Evolutionary conservation across 1,139 yeast species (phyloP).

Genomic region (Suhomyces taliae): DNA sequence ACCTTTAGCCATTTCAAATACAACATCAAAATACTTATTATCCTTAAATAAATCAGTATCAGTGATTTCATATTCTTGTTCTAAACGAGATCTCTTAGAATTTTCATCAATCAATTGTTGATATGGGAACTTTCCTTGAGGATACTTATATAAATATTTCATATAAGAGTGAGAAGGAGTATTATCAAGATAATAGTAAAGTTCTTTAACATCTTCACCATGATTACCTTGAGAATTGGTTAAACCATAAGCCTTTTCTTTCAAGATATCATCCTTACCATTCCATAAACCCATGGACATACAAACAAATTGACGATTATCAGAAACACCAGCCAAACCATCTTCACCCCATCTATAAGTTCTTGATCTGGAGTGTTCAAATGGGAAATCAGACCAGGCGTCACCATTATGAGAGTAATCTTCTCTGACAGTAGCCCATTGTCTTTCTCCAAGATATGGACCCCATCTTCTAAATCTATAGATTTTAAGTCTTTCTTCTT

Average conservation of each 20-base stretch:
- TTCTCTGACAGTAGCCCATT: constrained; percentile 94
- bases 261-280: constrained; percentile 80
- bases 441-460: constrained; percentile 85
- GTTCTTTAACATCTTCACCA: constrained; percentile 90
- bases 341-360: constrained; percentile 97
- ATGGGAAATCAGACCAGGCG: constrained; percentile 91
- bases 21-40: constrained; percentile 84
- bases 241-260: constrained; percentile 85
- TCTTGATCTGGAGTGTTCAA: constrained; percentile 81
- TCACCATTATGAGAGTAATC: constrained; percentile 87
- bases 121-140: constrained; percentile 83
- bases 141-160: constrained; percentile 91
- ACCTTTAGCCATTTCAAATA: constrained; percentile 88
- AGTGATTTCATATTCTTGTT: constrained; percentile 68
- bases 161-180: constrained; percentile 93
- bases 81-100: constrained; percentile 60
- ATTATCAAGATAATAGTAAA: constrained; percentile 82
- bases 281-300: constrained; percentile 88
- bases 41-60: constrained; percentile 80
- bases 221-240: constrained; percentile 95
- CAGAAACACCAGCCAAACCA: constrained; percentile 90
- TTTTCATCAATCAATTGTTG: constrained; percentile 71
- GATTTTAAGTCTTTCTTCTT: constrained; percentile 67
- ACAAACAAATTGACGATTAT: constrained; percentile 78
- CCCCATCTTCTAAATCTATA: constrained; percentile 76